Evolutionary conservation across 1,284 basidiomycete genomes (phyloP).

Genomic region (Fomitopsis pinicola): DNA sequence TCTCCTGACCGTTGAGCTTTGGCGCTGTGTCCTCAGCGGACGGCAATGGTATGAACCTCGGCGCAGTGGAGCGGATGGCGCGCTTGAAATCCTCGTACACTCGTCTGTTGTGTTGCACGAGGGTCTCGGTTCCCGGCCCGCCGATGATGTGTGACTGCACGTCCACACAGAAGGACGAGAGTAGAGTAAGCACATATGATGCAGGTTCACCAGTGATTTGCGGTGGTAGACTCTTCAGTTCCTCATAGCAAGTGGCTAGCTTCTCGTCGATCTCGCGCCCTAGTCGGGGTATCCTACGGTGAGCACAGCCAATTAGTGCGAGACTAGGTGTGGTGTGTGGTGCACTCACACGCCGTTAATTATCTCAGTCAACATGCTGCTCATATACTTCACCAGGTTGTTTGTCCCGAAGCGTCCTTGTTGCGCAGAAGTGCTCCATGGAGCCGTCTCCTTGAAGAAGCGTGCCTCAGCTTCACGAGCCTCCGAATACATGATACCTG

Average conservation of each 20-base stretch:
- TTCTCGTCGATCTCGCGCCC: background rate
- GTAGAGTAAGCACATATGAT: background rate
- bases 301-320: constrained; percentile 25
- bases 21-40: background rate
- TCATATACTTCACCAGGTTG: constrained; percentile 49
- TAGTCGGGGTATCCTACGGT: constrained; percentile 13
- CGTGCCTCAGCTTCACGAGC: constrained; percentile 35
- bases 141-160: background rate
- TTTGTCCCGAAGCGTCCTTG: constrained; percentile 49
- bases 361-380: constrained; percentile 43
- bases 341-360: constrained; percentile 48
- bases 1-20: background rate
- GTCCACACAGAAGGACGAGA: background rate
- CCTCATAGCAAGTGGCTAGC: background rate
- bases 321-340: background rate
- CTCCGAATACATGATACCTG: constrained; percentile 30
- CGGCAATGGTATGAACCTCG: constrained; percentile 29
- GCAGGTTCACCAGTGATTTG: background rate
- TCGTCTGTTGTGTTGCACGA: background rate
- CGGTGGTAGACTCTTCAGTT: background rate
- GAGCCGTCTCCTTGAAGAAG: constrained; percentile 45
- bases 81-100: background rate
- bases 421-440: constrained; percentile 45
- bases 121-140: background rate
- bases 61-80: constrained; percentile 25